Evolutionary conservation across 306 rosid genomes (phyloP), one percentile per base, ranked within the genome.

Genomic region (Abrus pulchellus): DNA sequence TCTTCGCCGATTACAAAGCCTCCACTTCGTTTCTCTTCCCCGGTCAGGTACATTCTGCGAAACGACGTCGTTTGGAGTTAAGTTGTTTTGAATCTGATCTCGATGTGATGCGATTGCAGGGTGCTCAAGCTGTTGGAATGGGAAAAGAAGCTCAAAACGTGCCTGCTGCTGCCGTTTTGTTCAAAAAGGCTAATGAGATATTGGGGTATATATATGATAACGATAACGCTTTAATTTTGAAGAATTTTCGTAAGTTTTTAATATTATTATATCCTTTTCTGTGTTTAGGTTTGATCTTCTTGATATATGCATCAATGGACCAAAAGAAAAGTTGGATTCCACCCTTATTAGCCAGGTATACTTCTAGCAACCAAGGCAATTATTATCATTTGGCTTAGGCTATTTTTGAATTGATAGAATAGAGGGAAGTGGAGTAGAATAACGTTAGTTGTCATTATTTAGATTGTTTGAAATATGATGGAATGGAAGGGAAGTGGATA

Each of bases 61-160:
- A 41, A 66, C 43, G 29, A 7, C 14, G 36, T 10, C 33, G 5
- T 13, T 55, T 0, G 2, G 3, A 14, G 20, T 77, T 72, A 29
- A 2, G 3, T 45, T 20, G 40, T 55, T 57, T 53, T 75, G 57
- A 45, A 75, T 4, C 40, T 36, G 4, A 36, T 36, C 40, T 55
- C 14, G 73, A 72, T 28, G 44, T 57, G 30, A 36, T 74, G 56
- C 45, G 48, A 43, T 43, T 84, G 65, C 83, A 96, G 99, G 99
- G 99, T 72, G 98, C 99, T 20, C 99, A 96, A 89, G 90, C 94
- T 48, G 87, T 93, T 84, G 98, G 97, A 85, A 96, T 96, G 98
- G 99, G 97, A 71, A 90, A 92, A 83, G 99, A 92, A 74, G 97
- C 97, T 84, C 98, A 83, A 75, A 92, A 86, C 74, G 91, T 93